Evolutionary conservation across 768 basidiomycete species (phyloP).

Genomic region (Russula virescens): DNA sequence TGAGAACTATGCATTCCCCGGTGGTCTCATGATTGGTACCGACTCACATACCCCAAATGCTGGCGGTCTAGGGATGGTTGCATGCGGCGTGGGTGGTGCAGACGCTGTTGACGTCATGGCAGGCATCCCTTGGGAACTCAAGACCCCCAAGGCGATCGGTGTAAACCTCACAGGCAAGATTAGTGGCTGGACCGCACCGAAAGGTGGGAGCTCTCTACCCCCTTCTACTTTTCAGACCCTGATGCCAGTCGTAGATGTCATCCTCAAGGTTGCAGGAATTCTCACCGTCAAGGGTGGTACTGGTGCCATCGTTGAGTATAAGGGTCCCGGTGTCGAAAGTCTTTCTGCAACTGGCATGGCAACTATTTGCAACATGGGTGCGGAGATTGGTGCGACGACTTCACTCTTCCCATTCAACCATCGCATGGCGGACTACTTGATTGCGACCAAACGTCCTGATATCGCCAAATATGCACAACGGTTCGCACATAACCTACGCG

Average conservation of each 20-base stretch:
- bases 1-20: conserved; percentile 99
- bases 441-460: conserved; percentile 86
- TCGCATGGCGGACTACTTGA: conserved; percentile 90
- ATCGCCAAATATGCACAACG: conserved; percentile 85
- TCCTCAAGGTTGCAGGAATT: conserved; percentile 97
- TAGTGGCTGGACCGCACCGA: conserved; percentile 94
- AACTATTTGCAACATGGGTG: conserved; percentile 99
- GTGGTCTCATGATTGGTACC: conserved; percentile 99
- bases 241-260: conserved; percentile 61
- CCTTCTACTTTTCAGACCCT: neutral
- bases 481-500: conserved; percentile 86
- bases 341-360: conserved; percentile 99
- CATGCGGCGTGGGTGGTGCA: conserved; percentile 98
- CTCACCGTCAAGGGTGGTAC: conserved; percentile 99
- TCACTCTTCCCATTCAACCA: conserved; percentile 98
- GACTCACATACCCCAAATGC: conserved; percentile 99
- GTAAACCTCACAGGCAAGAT: conserved; percentile 95
- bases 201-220: conserved; percentile 49
- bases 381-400: conserved; percentile 98
- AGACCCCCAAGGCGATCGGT: conserved; percentile 99
- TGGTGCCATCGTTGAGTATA: conserved; percentile 97
- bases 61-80: conserved; percentile 98
- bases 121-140: conserved; percentile 95
- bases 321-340: conserved; percentile 89
- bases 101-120: conserved; percentile 99